Conservation (phyloP, 148 eudicot genomes). For the Arctostaphylos glauca region DNA sequence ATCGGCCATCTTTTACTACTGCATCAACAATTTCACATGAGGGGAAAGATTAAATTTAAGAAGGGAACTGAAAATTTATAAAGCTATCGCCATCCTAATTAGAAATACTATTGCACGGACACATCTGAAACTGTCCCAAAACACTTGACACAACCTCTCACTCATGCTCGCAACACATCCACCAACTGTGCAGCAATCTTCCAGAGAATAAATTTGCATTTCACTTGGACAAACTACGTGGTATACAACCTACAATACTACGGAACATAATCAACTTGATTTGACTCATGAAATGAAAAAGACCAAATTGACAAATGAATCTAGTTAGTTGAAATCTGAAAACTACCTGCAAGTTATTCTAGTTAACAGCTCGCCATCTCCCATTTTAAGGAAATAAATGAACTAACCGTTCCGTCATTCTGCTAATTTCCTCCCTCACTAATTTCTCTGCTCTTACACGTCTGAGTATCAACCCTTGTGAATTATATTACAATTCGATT, state of each 20-base stretch:
- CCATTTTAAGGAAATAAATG: neutral
- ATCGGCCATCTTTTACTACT: conserved; percentile 23
- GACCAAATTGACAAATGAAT: too few species aligned
- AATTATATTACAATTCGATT: neutral
- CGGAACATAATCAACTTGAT: too few species aligned
- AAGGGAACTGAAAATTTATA: neutral
- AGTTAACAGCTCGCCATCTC: neutral
- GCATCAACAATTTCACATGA: neutral
- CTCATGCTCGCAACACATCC: neutral
- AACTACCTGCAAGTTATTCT: neutral
- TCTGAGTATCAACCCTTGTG: neutral
- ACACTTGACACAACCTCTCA: neutral
- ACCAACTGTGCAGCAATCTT: neutral
- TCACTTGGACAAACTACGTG: neutral
- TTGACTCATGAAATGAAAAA: too few species aligned
- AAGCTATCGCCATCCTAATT: neutral
- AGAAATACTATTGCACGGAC: neutral
- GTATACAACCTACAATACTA: too few species aligned
- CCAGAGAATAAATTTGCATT: neutral
- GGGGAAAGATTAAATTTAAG: neutral
- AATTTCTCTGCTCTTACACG: neutral
- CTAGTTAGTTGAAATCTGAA: too few species aligned
- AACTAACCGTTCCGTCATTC: neutral
- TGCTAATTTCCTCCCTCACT: neutral
- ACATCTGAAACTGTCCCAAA: neutral